phyloP scores from a whole-genome alignment of 805 yeast genomes.

The Grigorovia transvaalensis region DNA sequence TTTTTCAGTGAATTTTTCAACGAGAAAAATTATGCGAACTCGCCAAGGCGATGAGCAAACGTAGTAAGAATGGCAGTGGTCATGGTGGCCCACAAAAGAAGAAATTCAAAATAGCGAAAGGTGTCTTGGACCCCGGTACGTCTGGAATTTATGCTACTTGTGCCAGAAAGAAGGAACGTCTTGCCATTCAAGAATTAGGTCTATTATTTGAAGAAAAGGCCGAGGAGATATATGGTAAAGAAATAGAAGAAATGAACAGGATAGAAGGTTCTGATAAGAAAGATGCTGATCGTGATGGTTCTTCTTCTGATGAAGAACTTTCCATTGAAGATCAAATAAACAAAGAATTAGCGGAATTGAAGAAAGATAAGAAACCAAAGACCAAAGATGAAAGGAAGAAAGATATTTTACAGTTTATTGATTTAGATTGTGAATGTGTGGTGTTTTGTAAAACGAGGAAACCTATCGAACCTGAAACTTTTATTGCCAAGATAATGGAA shows the following conservation, averaged over 20 bases:
- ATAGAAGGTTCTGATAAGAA: slow-evolving; percentile 13
- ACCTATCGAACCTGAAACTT: slow-evolving; percentile 69
- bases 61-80: slow-evolving; percentile 3
- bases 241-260: slow-evolving; percentile 17
- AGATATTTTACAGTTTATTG: slow-evolving; percentile 46
- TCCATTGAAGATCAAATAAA: slow-evolving; percentile 70
- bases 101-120: slow-evolving; percentile 26
- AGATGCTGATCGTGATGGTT: slow-evolving; percentile 7
- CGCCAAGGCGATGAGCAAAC: not conserved
- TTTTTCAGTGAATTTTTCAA: too few species aligned
- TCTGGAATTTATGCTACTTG: slow-evolving; percentile 88
- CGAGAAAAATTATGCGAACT: too few species aligned
- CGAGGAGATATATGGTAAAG: slow-evolving; percentile 36
- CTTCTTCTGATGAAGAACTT: slow-evolving; percentile 32
- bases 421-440: slow-evolving; percentile 70
- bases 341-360: slow-evolving; percentile 57
- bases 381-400: slow-evolving; percentile 31
- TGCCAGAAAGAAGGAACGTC: slow-evolving; percentile 65
- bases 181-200: slow-evolving; percentile 65
- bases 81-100: slow-evolving; percentile 1
- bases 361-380: slow-evolving; percentile 27
- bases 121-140: slow-evolving; percentile 65
- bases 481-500: slow-evolving; percentile 55
- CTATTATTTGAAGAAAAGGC: slow-evolving; percentile 45
- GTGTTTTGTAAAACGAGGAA: slow-evolving; percentile 70